Base-by-base conservation (phyloP, 2,329 filamentous ascomycete genomes). In the Leptographium lundbergii region DNA sequence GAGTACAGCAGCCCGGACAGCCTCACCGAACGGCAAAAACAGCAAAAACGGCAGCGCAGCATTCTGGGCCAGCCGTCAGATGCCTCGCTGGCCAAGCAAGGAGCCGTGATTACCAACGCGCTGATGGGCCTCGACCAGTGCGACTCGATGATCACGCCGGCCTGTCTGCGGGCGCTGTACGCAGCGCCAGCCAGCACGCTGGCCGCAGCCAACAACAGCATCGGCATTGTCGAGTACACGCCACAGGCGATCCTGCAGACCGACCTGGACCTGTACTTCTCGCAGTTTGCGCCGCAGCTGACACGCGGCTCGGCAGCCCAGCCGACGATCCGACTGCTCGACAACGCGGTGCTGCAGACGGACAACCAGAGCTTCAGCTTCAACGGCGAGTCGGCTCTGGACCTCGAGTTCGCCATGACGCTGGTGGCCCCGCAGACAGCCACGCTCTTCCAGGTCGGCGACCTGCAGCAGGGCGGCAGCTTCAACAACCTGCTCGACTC, bases 211-310 rank as follows among this genome's bases (percentile, higher is more conserved):
- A 74, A 75, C 66, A 82, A 82, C 65, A 75, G 73, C 57, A 72
- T 79, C 19, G 79, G 77, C 25, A 76, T 82, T 25, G 78, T 81
- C 29, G 79, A 82, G 65, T 80, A 79, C 63, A 78, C 73, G 22
- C 74, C 76, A 22, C 76, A 82, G 65, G 75, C 77, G 29, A 81
- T 81, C 64, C 69, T 79, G 45, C 76, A 79, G 64, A 63, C 64
- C 1, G 78, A 81, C 65, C 66, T 81, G 17, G 69, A 81, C 62
- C 65, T 74, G 48, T 80, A 74, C 65, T 80, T 78, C 66, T 67
- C 68, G 24, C 69, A 75, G 60, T 78, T 77, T 63, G 68, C 73
- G 57, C 71, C 71, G 1, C 64, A 67, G 25, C 69, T 77, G 39
- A 34, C 32, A 34, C 68, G 71, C 0, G 74, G 73, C 13, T 71